phyloP scores from a whole-genome alignment of 495 filamentous ascomycete genomes.

The Aspergillus panamensis region DNA sequence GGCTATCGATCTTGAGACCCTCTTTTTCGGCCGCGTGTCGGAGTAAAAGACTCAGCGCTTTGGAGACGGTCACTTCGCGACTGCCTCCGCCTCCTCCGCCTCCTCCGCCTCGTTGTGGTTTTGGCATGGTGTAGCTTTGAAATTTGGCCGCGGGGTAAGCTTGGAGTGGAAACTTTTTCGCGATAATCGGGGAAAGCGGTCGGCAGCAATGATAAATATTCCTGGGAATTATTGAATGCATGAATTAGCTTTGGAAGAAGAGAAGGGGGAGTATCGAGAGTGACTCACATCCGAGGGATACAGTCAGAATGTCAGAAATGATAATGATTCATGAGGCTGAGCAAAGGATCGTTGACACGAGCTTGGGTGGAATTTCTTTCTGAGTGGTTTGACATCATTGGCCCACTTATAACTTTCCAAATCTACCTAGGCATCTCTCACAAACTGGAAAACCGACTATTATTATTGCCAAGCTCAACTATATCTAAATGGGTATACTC shows the following conservation, averaged over 20 bases:
- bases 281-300: not conserved
- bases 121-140: conserved; percentile 1
- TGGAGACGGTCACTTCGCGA: conserved; percentile 69
- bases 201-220: not conserved
- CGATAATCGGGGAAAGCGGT: not conserved
- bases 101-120: conserved; percentile 9
- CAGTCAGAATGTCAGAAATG: not conserved
- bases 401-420: not conserved
- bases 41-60: conserved; percentile 72
- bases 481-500: conserved; percentile 7
- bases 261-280: not conserved
- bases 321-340: not conserved
- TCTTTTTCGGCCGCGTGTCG: conserved; percentile 80
- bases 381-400: conserved; percentile 2
- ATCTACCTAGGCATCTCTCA: not conserved
- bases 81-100: conserved; percentile 24
- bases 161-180: no score
- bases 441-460: not conserved
- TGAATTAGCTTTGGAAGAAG: not conserved
- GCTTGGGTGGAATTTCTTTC: not conserved
- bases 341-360: not conserved
- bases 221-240: not conserved
- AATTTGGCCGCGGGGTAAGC: not conserved
- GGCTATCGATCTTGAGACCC: conserved; percentile 67
- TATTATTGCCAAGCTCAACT: not conserved